Evolutionary conservation across 2,329 filamentous ascomycete species (phyloP).

Genomic region (Colletotrichum sp.): DNA sequence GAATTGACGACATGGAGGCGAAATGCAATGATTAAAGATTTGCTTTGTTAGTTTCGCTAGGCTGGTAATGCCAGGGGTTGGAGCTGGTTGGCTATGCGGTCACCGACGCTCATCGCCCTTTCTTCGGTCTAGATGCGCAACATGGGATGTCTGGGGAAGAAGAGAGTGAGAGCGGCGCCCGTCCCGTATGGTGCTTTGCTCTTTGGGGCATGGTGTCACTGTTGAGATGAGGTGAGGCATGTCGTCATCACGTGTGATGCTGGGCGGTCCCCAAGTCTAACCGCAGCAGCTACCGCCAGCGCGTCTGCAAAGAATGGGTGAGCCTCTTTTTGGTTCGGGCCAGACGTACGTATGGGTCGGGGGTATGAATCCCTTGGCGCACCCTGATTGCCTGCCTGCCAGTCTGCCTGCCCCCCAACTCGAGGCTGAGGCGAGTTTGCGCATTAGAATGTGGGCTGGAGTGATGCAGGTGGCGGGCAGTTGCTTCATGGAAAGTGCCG

Average conservation of each 20-base stretch:
- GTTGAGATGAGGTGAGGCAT: constrained; percentile 16
- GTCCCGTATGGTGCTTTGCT: neutral
- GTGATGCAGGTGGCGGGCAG: constrained; percentile 20
- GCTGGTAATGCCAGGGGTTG: neutral
- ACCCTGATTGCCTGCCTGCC: neutral
- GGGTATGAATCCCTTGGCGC: constrained; percentile 12
- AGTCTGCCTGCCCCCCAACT: neutral
- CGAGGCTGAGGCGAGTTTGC: constrained; percentile 7
- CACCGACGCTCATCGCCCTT: neutral
- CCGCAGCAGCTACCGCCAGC: neutral
- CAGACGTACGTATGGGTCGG: neutral
- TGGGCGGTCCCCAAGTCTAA: neutral
- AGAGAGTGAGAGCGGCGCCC: neutral
- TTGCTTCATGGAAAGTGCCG: constrained; percentile 8
- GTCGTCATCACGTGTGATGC: constrained; percentile 21
- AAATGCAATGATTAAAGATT: neutral
- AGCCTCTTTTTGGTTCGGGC: neutral
- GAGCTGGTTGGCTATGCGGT: constrained; percentile 5
- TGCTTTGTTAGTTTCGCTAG: neutral
- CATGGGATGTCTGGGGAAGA: neutral
- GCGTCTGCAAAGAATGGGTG: neutral
- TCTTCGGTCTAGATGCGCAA: neutral
- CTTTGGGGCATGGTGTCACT: constrained; percentile 5
- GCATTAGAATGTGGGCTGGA: neutral
- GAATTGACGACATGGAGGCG: neutral